phyloP scores from a whole-genome alignment of 257 asterid genomes.

The Voacanga thouarsii region DNA sequence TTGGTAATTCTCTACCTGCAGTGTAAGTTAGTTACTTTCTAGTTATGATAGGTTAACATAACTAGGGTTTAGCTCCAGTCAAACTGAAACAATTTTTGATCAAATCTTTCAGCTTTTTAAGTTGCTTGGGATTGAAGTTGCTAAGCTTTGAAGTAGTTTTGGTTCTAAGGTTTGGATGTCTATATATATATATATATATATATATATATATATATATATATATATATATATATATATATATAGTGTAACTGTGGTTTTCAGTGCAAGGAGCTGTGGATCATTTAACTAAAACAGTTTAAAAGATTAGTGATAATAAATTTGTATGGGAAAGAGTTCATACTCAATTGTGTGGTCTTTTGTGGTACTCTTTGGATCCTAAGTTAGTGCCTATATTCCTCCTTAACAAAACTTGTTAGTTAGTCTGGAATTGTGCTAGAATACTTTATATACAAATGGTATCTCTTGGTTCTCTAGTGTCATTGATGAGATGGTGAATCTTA shows the following conservation, averaged over 20 bases:
- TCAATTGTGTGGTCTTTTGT: conserved; percentile 5
- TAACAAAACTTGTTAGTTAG: neutral
- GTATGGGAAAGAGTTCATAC: neutral
- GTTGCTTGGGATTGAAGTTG: too few relatives aligned
- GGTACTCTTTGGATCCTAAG: neutral
- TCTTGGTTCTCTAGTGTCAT: neutral
- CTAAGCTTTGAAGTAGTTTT: too few relatives aligned
- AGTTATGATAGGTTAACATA: too few relatives aligned
- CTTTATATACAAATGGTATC: neutral
- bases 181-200: too few relatives aligned
- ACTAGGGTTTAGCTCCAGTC: too few relatives aligned
- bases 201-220: too few relatives aligned
- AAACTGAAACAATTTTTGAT: too few relatives aligned
- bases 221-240: too few relatives aligned
- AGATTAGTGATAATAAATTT: neutral
- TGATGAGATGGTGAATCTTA: neutral
- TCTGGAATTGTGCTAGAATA: neutral
- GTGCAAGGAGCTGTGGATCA: conserved; percentile 5
- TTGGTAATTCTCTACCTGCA: too few relatives aligned
- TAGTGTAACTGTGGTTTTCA: neutral
- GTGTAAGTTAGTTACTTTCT: too few relatives aligned
- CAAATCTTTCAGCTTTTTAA: too few relatives aligned
- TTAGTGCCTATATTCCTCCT: neutral
- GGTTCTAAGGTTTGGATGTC: too few relatives aligned
- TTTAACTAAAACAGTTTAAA: neutral